Base-by-base conservation (phyloP, 2,329 filamentous ascomycete genomes). In the Aureobasidium uvarum region DNA sequence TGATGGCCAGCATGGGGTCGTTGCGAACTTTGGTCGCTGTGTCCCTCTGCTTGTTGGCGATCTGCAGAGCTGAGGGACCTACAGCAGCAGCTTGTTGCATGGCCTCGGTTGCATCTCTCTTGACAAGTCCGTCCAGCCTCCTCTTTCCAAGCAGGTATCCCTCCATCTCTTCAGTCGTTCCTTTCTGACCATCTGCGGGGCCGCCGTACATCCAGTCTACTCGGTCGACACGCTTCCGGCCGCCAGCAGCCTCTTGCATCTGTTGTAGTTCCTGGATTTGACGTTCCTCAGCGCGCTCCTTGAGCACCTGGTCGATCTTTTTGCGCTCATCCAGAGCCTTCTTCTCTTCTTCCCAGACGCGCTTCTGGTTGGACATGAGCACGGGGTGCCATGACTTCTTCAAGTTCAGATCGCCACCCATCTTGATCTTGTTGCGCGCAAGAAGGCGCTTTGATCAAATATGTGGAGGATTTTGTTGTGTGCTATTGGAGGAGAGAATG, bases 191-290 rank as follows among this genome's bases (percentile, higher is more conserved):
- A 65, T 83, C 84, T 58, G 89, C 89, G 8, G 95, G 92, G 1
- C 94, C 94, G 71, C 89, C 87, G 78, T 99, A 99, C 92, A 99
- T 97, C 91, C 95, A 99, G 73, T 98, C 95, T 31, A 99, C 94
- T 41, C 92, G 87, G 71, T 94, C 89, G 36, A 89, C 80, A 62
- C 89, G 85, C 74, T 92, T 93, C 72, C 85, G 86, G 65, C 93
- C 92, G 43, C 95, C 95, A 0, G 92, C 89, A 2, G 89, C 88
- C 78, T 97, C 95, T 65, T 97, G 91, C 70, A 98, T 85, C 62
- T 88, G 86, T 77, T 97, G 91, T 1, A 98, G 86, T 76, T 98
- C 93, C 76, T 97, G 92, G 70, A 96, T 90, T 55, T 90, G 88
- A 54, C 93, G 88, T 80, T 99, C 96, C 76, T 98, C 93, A 70